phyloP scores from a whole-genome alignment of 768 basidiomycete genomes.

The Lyophyllum semitale region DNA sequence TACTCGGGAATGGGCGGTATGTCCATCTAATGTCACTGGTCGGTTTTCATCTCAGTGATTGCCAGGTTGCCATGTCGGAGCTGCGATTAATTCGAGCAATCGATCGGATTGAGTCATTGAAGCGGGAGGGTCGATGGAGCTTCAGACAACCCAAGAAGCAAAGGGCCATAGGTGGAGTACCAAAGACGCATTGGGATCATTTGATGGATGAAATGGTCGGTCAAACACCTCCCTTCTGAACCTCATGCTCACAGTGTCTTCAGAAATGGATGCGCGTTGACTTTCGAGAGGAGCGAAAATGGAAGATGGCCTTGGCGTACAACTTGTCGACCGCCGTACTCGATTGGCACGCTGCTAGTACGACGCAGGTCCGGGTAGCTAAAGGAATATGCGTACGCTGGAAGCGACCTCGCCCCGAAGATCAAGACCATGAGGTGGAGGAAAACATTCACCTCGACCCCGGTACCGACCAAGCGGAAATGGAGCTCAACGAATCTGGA shows the following conservation, averaged over 20 bases:
- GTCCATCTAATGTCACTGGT: constrained; percentile 26
- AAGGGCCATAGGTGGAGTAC: constrained; percentile 68
- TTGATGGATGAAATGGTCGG: constrained; percentile 94
- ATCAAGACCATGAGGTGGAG: constrained; percentile 37
- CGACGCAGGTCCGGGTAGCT: constrained; percentile 61
- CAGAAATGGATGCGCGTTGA: constrained; percentile 98
- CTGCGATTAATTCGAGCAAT: constrained; percentile 76
- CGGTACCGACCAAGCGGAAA: constrained; percentile 17
- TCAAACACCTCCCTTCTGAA: constrained; percentile 7
- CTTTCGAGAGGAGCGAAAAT: constrained; percentile 90
- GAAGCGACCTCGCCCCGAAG: constrained; percentile 44
- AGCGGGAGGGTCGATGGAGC: constrained; percentile 82
- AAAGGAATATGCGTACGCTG: constrained; percentile 71
- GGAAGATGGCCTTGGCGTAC: constrained; percentile 87
- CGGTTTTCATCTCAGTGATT: constrained; percentile 3
- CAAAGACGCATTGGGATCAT: constrained; percentile 94
- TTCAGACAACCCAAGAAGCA: constrained; percentile 96
- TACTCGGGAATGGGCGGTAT: constrained; percentile 81
- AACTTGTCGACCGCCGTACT: constrained; percentile 80
- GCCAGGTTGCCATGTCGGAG: constrained; percentile 77
- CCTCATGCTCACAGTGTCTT: constrained; percentile 5
- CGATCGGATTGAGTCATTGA: constrained; percentile 83
- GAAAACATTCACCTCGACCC: constrained; percentile 11
- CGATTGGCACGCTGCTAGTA: constrained; percentile 82
- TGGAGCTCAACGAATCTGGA: constrained; percentile 28